Percentiles rank a stretch among this genome's conserved stretches.
These are phyloP conservation scores for Uromyces viciae-fabae DNA, from an alignment of 1,284 basidiomycete species.

Conservation along the genomic window DNA sequence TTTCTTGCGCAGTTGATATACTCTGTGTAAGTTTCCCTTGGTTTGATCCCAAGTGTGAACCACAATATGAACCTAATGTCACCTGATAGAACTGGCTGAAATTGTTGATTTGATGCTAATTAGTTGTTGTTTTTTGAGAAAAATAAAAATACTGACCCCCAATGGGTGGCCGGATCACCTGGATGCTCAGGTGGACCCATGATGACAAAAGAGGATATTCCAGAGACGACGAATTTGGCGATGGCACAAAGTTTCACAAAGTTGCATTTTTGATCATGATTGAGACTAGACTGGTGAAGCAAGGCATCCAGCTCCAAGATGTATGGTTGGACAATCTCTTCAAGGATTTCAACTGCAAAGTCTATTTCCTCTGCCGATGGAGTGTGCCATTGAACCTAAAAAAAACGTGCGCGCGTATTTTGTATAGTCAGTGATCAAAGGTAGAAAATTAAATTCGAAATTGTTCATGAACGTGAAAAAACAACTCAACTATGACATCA, in stretches of 20 bases:
- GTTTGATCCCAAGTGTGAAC: too few species aligned
- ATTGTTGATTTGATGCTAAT: neutral
- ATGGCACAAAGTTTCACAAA: constrained; percentile 41
- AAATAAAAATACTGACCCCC: constrained; percentile 32
- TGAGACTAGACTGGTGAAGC: constrained; percentile 43
- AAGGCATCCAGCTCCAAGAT: constrained; percentile 68
- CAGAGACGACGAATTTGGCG: constrained; percentile 8
- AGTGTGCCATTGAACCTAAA: constrained; percentile 76
- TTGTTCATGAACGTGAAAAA: too few species aligned
- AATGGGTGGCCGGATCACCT: constrained; percentile 15
- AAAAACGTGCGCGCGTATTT: neutral
- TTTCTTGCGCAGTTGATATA: too few species aligned
- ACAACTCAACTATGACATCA: constrained; percentile 62
- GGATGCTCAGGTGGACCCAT: constrained; percentile 26
- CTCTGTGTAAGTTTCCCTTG: too few species aligned
- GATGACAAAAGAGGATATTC: constrained; percentile 29
- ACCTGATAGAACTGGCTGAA: neutral
- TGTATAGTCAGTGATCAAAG: neutral
- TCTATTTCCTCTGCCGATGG: constrained; percentile 71
- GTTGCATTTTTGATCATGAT: constrained; percentile 34
- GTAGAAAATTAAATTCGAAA: neutral
- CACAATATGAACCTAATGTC: constrained; percentile 14
- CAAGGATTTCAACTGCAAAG: constrained; percentile 74
- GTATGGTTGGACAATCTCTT: constrained; percentile 66
- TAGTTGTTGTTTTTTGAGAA: too few species aligned